Evolutionary conservation across 768 basidiomycete species (phyloP), one percentile per base, ranked within the genome.

Genomic region (Gymnopilus dilepis): DNA sequence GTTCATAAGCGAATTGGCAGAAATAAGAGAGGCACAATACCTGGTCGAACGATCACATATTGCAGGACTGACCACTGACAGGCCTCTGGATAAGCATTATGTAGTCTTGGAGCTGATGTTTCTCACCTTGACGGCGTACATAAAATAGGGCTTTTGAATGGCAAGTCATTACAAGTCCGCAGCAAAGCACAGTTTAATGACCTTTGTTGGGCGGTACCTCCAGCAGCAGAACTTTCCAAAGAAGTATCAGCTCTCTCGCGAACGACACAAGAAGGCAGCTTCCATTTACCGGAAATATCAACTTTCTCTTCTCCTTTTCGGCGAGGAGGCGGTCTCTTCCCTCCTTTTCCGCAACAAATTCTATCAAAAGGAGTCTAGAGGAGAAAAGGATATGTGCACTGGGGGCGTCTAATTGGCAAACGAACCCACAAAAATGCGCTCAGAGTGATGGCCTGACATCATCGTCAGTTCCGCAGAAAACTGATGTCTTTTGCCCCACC

Each of bases 151-250:
- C 86, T 91, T 66, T 2, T 33, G 62, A 40, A 42, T 21, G 53
- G 45, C 30, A 55, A 19, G 24, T 50, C n/a, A 26, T 56, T 13
- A 17, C 51, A 61, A 17, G 17, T 6, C 56, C 9, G 11, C 28
- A 2, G 24, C 41, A 24, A 41, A 6, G 38, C 53, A 37, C 42
- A 64, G 24, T 48, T 30, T 13, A 57, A n/a, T n/a, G 60, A 86
- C 89, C 79, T 93, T 94, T 9, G 91, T 91, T 0, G 92, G 92
- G n/a, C 91, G 79, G 71, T 90, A 94, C 67, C 90, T 80, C 86
- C 87, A 92, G 69, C 80, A 94, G 72, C 91, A 93, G 65, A 95
- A 86, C 90, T 93, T 28, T 66, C 12, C 19, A 38, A 12, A n/a
- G 24, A 30, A 58, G 26, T 42, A 17, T 28, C 47, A 56, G n/a